Base-by-base conservation (phyloP, 495 filamentous ascomycete species). In the Halenospora varia region DNA sequence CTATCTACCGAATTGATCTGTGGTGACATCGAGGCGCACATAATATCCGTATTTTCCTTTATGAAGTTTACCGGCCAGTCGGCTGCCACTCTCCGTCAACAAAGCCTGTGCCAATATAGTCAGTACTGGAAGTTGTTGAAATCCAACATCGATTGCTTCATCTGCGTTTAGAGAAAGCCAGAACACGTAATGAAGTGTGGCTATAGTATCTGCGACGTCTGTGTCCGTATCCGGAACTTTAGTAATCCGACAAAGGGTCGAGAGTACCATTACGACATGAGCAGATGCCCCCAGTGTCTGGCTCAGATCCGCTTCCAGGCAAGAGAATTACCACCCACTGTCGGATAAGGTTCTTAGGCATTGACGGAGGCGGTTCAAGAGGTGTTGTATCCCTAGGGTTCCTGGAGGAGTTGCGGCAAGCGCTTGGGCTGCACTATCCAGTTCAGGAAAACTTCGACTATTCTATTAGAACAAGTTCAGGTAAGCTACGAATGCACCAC, bases 371-470 rank as follows among this genome's bases (percentile, higher is more conserved):
- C 19, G 55, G 60, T 45, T 55, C 24, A 18, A 53, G 56, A 35
- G 60, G 49, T 23, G 44, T 62, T 22, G 44, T 62, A 23, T 40
- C 50, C 11, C 26, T 62, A 24, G 46, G 23, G 29, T 62, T 55
- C 48, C 19, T 62, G n/a, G 55, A 54, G 13, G 46, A 48, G 24
- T 35, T 62, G 11, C 39, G 45, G 20, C 48, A 59, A 25, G 47
- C 46, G 10, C 55, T 62, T 18, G 51, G 45, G 10, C 23, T 59
- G 17, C 20, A 15, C n/a, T 62, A 62, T 44, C 53, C 42, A 26
- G 35, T 62, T 39, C 55, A 62, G 20, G 49, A 62, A n/a, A 22
- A 55, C 50, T 59, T 62, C 46, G 60, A 62, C 42, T 58, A 44
- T 40, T 25, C 42, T 11, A 58, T 58, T 45, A 55, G 60, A 20